These are phyloP conservation scores for Globisporangium middletonii DNA, from an alignment of 352 stramenopile genomes.

Conservation along the genomic window DNA sequence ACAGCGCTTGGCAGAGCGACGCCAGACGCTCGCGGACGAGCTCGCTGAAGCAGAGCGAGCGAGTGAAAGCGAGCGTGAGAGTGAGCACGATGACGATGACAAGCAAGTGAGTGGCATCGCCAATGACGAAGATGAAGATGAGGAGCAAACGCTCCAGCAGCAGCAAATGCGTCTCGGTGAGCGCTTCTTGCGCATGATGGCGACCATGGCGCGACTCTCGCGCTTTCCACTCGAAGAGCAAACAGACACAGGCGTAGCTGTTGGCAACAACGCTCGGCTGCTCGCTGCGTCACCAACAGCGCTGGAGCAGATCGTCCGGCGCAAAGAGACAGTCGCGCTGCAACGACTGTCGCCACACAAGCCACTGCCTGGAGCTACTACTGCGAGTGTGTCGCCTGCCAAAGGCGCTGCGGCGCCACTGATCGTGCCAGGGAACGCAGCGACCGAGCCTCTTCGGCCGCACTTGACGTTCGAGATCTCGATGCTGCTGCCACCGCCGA, in stretches of 20 bases:
- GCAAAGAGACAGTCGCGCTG: background rate
- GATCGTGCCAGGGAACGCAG: conserved; percentile 19
- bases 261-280: background rate
- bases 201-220: conserved; percentile 34
- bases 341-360: conserved; percentile 8
- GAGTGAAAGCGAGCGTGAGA: background rate
- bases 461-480: conserved; percentile 63
- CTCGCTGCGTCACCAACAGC: background rate
- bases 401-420: conserved; percentile 3
- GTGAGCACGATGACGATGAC: background rate
- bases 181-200: conserved; percentile 55
- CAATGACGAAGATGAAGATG: background rate
- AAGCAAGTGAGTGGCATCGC: background rate
- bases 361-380: background rate
- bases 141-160: background rate
- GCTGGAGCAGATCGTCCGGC: conserved; percentile 4
- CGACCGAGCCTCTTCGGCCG: conserved; percentile 27
- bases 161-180: conserved; percentile 37
- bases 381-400: background rate
- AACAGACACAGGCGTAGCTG: background rate
- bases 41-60: background rate
- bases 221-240: conserved; percentile 8
- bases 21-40: background rate
- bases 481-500: conserved; percentile 43
- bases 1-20: background rate